A percentile compares a stretch with the other conserved stretches of the same genome.
Evolutionary conservation across 2,329 filamentous ascomycete genomes (phyloP).

Genomic region (Purpureocillium takamizusanense): DNA sequence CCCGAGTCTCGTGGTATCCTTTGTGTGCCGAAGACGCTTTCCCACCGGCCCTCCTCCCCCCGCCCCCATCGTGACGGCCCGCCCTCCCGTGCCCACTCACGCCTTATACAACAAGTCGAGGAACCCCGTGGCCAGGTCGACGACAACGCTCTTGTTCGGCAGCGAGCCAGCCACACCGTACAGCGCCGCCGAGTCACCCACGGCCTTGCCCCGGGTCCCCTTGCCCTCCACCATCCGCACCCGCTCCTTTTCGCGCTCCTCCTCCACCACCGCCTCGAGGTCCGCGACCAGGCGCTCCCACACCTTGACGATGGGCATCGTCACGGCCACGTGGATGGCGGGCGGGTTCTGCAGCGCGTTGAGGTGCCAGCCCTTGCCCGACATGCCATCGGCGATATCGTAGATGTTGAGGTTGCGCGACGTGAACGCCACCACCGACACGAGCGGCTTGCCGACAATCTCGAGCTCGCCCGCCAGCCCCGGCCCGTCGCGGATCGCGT

Average conservation of each 20-base stretch:
- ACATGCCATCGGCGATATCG: slow-evolving; percentile 87
- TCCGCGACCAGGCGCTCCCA: slow-evolving; percentile 74
- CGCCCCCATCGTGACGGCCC: too few relatives aligned
- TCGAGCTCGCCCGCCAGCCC: slow-evolving; percentile 63
- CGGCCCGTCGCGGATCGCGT: slow-evolving; percentile 62
- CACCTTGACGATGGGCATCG: slow-evolving; percentile 71
- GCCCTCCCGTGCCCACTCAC: slow-evolving; percentile 32
- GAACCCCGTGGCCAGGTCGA: slow-evolving; percentile 82
- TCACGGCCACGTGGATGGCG: slow-evolving; percentile 90
- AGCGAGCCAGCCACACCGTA: slow-evolving; percentile 93
- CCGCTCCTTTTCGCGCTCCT: slow-evolving; percentile 73
- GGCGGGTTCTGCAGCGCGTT: slow-evolving; percentile 89
- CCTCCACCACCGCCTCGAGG: slow-evolving; percentile 55
- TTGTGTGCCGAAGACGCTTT: too few relatives aligned
- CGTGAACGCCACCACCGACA: slow-evolving; percentile 83
- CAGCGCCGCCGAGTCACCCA: slow-evolving; percentile 75
- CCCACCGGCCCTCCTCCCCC: too few relatives aligned
- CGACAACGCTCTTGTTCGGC: slow-evolving; percentile 92
- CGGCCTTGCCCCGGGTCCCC: slow-evolving; percentile 53
- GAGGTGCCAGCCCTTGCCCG: slow-evolving; percentile 80
- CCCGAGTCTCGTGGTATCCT: too few relatives aligned
- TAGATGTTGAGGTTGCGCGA: slow-evolving; percentile 85
- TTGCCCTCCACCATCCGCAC: slow-evolving; percentile 63
- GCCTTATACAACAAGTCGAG: slow-evolving; percentile 89
- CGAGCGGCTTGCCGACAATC: slow-evolving; percentile 75